Conservation (phyloP, 148 eudicot genomes). For the Dysphania ambrosioides region DNA sequence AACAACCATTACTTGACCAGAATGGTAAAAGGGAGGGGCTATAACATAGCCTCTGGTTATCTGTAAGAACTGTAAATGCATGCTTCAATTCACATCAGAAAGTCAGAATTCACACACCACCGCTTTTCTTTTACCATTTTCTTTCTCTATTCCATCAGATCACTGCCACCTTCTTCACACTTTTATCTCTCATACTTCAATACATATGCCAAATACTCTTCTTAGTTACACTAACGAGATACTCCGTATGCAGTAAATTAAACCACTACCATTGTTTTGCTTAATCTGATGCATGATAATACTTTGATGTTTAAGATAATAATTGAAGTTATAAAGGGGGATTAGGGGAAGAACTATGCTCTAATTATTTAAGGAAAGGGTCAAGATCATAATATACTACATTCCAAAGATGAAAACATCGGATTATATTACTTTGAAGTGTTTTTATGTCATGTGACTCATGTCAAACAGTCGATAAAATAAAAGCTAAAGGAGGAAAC, state of each 20-base stretch:
- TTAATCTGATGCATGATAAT: neutral
- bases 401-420: neutral
- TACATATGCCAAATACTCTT: neutral
- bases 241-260: too few species aligned
- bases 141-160: neutral
- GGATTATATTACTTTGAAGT: neutral
- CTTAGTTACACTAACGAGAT: neutral
- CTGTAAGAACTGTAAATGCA: constrained; percentile 7
- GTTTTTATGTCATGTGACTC: neutral
- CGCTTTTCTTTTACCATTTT: neutral
- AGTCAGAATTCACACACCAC: constrained; percentile 7
- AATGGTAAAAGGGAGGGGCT: neutral
- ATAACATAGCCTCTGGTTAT: neutral
- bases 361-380: neutral
- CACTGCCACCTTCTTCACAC: neutral
- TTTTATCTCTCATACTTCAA: neutral
- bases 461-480: neutral
- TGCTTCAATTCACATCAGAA: constrained; percentile 3
- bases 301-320: too few species aligned
- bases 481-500: neutral
- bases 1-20: neutral
- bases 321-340: neutral
- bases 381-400: neutral
- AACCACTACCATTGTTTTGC: neutral
- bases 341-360: too few species aligned